Evolutionary conservation across 2,329 filamentous ascomycete genomes (phyloP).

Genomic region (Aaosphaeria pasadenensis): DNA sequence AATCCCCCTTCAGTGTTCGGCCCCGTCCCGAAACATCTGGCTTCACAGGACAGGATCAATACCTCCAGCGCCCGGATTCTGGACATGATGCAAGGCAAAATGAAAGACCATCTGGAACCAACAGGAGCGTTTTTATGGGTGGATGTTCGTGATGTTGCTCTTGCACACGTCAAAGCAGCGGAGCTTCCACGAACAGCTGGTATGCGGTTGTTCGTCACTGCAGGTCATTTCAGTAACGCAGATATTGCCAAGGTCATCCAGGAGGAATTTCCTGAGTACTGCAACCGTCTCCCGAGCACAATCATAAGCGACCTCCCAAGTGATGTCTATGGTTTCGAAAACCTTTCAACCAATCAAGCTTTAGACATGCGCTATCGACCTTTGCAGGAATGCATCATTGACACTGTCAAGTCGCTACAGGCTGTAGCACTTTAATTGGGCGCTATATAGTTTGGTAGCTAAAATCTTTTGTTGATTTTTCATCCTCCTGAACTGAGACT

Average conservation of each 20-base stretch:
- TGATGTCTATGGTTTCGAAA: background rate
- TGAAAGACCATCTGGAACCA: background rate
- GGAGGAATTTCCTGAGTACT: background rate
- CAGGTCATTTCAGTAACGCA: background rate
- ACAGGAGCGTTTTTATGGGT: background rate
- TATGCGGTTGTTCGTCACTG: background rate
- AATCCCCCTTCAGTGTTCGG: slow-evolving; percentile 46
- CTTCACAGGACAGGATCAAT: slow-evolving; percentile 59
- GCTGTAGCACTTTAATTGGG: background rate
- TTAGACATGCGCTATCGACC: background rate
- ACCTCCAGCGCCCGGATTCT: slow-evolving; percentile 63
- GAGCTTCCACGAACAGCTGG: background rate
- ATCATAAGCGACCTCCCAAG: background rate
- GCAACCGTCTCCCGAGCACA: background rate
- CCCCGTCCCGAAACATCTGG: slow-evolving; percentile 53
- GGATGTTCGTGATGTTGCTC: background rate
- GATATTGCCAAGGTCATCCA: background rate
- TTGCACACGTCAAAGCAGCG: background rate
- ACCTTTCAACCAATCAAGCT: background rate
- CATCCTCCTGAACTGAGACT: no score
- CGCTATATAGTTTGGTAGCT: no score
- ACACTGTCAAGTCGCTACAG: background rate
- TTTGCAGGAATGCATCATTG: background rate
- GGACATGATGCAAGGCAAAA: background rate
- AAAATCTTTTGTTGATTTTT: no score